Base-by-base conservation (phyloP, 768 basidiomycete species). In the Fomitopsis pulvina region DNA sequence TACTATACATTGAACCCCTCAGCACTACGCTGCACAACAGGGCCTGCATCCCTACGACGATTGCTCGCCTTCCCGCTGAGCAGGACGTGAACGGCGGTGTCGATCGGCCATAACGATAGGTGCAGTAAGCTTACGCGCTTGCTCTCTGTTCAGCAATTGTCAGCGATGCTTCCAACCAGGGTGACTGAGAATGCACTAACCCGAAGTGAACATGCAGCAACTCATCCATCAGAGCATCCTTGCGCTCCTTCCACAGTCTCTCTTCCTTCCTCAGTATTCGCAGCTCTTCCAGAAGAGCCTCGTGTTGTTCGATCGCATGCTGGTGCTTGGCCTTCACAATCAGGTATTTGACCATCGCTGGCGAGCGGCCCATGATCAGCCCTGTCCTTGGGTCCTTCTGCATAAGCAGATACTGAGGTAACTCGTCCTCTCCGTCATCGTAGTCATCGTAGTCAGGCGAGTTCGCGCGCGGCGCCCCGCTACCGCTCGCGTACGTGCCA, bases 291-390 rank as follows among this genome's bases (percentile, higher is more conserved):
- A 77, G 66, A 32, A 93, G 68, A 27, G 71, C 68, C 27, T 79
- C 80, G 53, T 89, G 82, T 59, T 87, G 81, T 50, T 85, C 76
- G 26, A 83, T 53, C 12, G 79, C 81, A 60, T 83, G 86, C 44
- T 70, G 71, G 63, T 85, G 76, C 60, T 91, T 92, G 5, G 92
- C 91, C 60, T 93, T 88, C 73, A 78, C 67, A 68, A 74, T 54
- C 68, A 81, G 71, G 63, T 93, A 94, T 72, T 80, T 81, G 29
- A 81, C 79, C 71, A 84, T 80, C 26, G 73, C 68, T 0, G 79
- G 83, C n/a, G 81, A 68, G n/a, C 84, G 77, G 1, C 86, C 87
- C 58, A 79, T 63, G 3, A 89, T 77, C n/a, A 79, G 66, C 1
- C 81, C 80, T 0, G 83, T 87, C 14, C 67, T 64, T 0, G 80